phyloP scores from a whole-genome alignment of 2,329 filamentous ascomycete genomes.

The Penicillium sp. region DNA sequence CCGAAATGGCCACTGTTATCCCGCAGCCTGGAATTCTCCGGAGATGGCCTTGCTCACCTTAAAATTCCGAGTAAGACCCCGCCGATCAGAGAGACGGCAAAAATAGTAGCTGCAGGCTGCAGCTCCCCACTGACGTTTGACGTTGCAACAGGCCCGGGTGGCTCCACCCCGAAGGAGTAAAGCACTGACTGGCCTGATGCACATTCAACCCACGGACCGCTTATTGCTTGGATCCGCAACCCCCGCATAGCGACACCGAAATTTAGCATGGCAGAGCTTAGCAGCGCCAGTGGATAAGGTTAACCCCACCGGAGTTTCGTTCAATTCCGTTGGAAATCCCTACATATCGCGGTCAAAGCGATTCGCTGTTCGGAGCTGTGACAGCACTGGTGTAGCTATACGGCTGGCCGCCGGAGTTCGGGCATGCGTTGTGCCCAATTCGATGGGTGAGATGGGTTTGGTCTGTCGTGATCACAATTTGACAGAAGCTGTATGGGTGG shows the following conservation, averaged over 20 bases:
- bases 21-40: too few species aligned
- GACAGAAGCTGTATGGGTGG: background rate
- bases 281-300: slow-evolving; percentile 20
- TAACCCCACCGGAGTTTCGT: slow-evolving; percentile 16
- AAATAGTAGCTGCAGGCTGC: background rate
- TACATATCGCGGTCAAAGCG: background rate
- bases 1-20: background rate
- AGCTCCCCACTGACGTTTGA: background rate
- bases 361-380: background rate
- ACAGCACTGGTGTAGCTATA: background rate
- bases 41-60: too few species aligned
- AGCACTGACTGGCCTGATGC: slow-evolving; percentile 5
- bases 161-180: slow-evolving; percentile 4
- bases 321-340: background rate
- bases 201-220: slow-evolving; percentile 2
- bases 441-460: background rate
- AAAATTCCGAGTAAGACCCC: background rate
- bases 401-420: background rate
- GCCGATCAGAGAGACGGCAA: background rate
- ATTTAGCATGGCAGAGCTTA: too few species aligned
- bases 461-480: background rate
- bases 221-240: background rate
- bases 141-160: slow-evolving; percentile 2
- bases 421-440: background rate
- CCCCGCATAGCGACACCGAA: too few species aligned